Percentiles rank a stretch among this genome's conserved stretches.
These are phyloP conservation scores for Pontederia crassipes DNA, from an alignment of 176 grass and related monocot genomes.

Conservation along the genomic window DNA sequence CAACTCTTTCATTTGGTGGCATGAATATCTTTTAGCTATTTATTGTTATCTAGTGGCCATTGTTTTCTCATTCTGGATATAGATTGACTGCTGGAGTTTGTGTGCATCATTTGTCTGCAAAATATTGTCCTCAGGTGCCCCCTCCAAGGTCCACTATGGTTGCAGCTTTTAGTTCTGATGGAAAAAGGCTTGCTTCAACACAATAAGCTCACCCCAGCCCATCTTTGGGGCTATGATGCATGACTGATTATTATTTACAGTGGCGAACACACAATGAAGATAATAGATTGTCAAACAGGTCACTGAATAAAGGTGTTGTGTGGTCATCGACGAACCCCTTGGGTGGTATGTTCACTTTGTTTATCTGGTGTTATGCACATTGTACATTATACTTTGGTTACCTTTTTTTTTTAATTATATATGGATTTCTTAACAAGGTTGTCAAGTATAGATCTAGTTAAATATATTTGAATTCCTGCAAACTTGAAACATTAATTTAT, in stretches of 20 bases:
- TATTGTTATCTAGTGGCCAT: no score
- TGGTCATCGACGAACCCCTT: conserved; percentile 92
- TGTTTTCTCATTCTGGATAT: no score
- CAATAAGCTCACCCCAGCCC: conserved; percentile 46
- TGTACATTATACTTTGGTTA: no score
- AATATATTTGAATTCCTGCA: no score
- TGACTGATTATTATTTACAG: conserved; percentile 63
- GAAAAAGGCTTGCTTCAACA: conserved; percentile 90
- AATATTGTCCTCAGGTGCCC: conserved; percentile 86
- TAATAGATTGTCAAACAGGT: conserved; percentile 89
- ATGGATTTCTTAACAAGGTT: no score
- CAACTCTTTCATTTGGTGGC: no score
- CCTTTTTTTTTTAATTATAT: no score
- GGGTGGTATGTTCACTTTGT: conserved; percentile 67
- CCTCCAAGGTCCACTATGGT: conserved; percentile 96
- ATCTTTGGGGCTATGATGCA: background rate
- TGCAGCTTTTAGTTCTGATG: conserved; percentile 96
- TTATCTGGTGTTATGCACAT: no score
- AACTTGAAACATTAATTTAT: no score
- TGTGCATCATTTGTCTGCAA: conserved; percentile 53
- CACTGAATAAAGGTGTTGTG: conserved; percentile 87
- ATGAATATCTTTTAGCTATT: no score
- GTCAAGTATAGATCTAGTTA: no score
- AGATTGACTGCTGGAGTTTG: no score
- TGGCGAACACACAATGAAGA: conserved; percentile 98